These are phyloP conservation scores for Cryphonectria carpinicola DNA, from an alignment of 2,329 filamentous ascomycete genomes.

Conservation along the genomic window DNA sequence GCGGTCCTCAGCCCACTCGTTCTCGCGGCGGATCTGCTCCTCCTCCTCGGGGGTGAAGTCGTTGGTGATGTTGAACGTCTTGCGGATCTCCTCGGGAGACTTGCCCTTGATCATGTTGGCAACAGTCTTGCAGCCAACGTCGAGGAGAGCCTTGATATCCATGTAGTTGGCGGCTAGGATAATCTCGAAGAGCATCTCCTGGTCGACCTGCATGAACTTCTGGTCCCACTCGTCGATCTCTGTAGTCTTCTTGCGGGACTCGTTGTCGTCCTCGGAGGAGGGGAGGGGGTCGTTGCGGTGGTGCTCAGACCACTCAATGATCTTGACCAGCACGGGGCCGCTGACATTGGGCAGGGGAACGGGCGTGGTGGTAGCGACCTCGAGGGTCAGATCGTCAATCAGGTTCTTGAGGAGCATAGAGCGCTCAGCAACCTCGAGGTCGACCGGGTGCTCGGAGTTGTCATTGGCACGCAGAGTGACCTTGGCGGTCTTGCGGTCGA, in stretches of 20 bases:
- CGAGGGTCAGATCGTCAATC: conserved; percentile 86
- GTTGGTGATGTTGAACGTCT: conserved; percentile 99
- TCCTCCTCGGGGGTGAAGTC: conserved; percentile 99
- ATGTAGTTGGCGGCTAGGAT: conserved; percentile 98
- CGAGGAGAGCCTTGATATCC: conserved; percentile 96
- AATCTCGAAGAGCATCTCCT: conserved; percentile 99
- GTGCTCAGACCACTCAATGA: conserved; percentile 97
- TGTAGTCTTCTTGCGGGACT: conserved; percentile 96
- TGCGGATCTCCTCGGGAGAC: conserved; percentile 97
- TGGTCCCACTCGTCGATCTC: conserved; percentile 99
- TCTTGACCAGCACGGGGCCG: conserved; percentile 90
- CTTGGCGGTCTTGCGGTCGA: conserved; percentile 35
- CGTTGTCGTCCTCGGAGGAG: conserved; percentile 84
- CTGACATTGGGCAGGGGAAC: conserved; percentile 93
- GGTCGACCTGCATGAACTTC: conserved; percentile 99
- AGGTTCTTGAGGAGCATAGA: conserved; percentile 98
- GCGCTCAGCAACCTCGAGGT: conserved; percentile 84
- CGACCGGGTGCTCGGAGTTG: conserved; percentile 53
- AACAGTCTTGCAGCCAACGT: conserved; percentile 98
- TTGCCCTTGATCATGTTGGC: conserved; percentile 99
- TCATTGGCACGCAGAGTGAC: conserved; percentile 59
- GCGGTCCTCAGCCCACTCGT: conserved; percentile 88
- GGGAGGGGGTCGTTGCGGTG: conserved; percentile 88
- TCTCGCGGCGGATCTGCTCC: conserved; percentile 92
- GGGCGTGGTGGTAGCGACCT: conserved; percentile 60